Evolutionary conservation across 139 green algal species (phyloP), one percentile per base, ranked within the genome.

Genomic region (Picochlorum sp.): DNA sequence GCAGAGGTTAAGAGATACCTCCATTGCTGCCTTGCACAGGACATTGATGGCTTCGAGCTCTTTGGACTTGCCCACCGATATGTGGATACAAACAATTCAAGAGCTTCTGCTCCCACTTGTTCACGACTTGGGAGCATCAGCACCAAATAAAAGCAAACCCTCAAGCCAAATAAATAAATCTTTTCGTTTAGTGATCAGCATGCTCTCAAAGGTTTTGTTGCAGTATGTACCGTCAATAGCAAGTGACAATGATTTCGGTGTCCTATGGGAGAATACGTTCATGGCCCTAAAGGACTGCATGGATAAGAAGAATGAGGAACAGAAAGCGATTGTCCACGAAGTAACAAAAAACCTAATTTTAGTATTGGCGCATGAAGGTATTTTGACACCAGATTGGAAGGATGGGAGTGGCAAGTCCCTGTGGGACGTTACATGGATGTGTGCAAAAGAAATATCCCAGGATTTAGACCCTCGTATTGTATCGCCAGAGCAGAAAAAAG

Each of bases 281-380:
- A 34, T 59, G 15, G 63, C 67, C 23, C 63, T 67, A 67, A 45
- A 80, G 66, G 70, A 77, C 16, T 83, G 75, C 76, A 86, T 76
- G 63, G 67, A 71, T 14, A 65, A 63, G 37, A 74, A 70, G n/a
- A 30, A 34, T 20, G 86, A 96, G 59, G 77, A 78, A 41, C 74
- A 95, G 37, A 61, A 61, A n/a, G 92, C 97, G 67, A 81, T 77
- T 8, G 84, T 96, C 13, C 87, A 89, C 3, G 88, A 97, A 71
- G 79, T 87, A 24, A 66, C 90, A 11, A 97, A 98, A 78, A 98
- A 98, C 77, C 86, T 97, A 79, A 69, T 97, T 34, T 79, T 98
- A 51, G 90, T 98, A 58, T 84, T 98, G 83, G 75, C 81, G 18
- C 64, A 66, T 4, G 79, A 78, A 14, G 87, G 74, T 0, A 65